phyloP scores from a whole-genome alignment of 768 basidiomycete genomes.

The Psilocybe azurescens region DNA sequence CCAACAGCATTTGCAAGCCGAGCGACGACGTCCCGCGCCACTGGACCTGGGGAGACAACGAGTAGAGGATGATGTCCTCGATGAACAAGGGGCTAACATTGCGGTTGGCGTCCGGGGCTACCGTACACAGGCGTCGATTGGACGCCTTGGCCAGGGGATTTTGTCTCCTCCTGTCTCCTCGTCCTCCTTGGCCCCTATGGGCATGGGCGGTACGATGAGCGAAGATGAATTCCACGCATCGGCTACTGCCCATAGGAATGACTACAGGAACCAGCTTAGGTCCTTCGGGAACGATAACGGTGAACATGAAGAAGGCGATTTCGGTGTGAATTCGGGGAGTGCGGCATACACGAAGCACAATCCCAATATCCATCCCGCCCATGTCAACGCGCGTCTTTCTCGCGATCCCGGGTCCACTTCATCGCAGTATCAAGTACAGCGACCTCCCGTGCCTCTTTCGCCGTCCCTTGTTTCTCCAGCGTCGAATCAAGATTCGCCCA shows the following conservation, averaged over 20 bases:
- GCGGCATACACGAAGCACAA: conserved; percentile 17
- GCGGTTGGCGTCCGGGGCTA: conserved; percentile 47
- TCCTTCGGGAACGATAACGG: not conserved
- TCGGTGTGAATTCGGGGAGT: conserved; percentile 8
- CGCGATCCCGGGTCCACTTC: conserved; percentile 22
- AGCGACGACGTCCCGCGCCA: conserved; percentile 39
- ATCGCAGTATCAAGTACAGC: conserved; percentile 16
- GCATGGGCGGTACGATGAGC: conserved; percentile 26
- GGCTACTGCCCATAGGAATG: conserved; percentile 14
- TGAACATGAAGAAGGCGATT: conserved; percentile 5
- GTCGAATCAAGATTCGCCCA: conserved; percentile 19
- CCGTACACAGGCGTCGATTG: conserved; percentile 40
- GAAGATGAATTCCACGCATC: conserved; percentile 45
- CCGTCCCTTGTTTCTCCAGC: conserved; percentile 16
- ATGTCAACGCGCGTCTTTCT: conserved; percentile 32
- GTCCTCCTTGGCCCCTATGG: conserved; percentile 15
- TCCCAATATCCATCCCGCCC: conserved; percentile 29
- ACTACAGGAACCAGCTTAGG: conserved; percentile 8
- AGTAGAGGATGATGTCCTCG: conserved; percentile 22
- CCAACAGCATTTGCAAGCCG: conserved; percentile 13
- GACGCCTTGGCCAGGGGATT: conserved; percentile 23
- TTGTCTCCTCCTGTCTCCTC: conserved; percentile 19
- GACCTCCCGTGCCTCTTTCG: conserved; percentile 20
- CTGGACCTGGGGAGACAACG: conserved; percentile 35
- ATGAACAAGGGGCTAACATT: conserved; percentile 34